These are phyloP conservation scores for Rhodotorula diobovata DNA, from an alignment of 768 basidiomycete species.

Conservation along the genomic window DNA sequence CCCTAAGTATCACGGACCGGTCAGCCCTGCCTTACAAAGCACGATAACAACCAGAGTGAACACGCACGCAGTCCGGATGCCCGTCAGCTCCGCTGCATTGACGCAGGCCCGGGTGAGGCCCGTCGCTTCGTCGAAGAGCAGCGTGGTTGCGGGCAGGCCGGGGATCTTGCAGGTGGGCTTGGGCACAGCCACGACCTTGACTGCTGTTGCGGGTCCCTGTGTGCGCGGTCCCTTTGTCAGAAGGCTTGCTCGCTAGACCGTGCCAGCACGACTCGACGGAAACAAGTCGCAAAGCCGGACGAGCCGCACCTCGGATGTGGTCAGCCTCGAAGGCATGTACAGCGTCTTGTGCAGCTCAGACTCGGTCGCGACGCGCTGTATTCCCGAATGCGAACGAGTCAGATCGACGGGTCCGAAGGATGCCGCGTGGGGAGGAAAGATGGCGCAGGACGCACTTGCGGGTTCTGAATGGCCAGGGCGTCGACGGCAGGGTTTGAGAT, in stretches of 20 bases:
- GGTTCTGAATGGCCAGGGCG: conserved; percentile 25
- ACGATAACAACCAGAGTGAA: neutral
- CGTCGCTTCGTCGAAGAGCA: conserved; percentile 37
- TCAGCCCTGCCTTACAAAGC: neutral
- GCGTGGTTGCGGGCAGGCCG: conserved; percentile 38
- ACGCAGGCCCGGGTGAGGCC: conserved; percentile 31
- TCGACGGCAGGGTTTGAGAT: neutral
- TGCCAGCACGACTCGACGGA: no score
- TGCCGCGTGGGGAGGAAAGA: neutral
- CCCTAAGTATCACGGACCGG: neutral
- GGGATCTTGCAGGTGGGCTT: conserved; percentile 16
- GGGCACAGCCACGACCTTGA: conserved; percentile 40
- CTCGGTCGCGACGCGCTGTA: conserved; percentile 25
- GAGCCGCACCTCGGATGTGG: conserved; percentile 15
- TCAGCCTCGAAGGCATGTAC: conserved; percentile 37
- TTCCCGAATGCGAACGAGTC: neutral
- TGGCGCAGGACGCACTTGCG: conserved; percentile 8
- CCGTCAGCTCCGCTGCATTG: conserved; percentile 40
- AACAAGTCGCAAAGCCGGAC: no score
- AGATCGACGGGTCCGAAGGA: neutral
- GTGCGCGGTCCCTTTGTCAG: no score
- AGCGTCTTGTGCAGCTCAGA: conserved; percentile 17
- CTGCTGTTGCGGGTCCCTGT: conserved; percentile 28
- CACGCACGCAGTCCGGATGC: conserved; percentile 41
- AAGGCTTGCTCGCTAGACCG: no score